Evolutionary conservation across 192 early-diverging fungal species (phyloP).

Genomic region (Jimgerdemannia flammicorona): DNA sequence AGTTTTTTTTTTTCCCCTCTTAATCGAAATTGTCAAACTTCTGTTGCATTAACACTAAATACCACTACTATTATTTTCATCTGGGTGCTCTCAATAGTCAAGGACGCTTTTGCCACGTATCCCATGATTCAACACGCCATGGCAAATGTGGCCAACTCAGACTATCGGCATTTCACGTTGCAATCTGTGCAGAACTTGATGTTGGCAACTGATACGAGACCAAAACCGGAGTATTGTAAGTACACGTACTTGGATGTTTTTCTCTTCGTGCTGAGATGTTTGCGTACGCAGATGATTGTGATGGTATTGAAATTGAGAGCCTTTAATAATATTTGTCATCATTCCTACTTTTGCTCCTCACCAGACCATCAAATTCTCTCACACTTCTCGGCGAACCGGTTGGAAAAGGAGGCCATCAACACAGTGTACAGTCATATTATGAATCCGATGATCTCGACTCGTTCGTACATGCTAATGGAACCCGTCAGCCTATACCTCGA

Average conservation of each 20-base stretch:
- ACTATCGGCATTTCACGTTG: slow-evolving; percentile 44
- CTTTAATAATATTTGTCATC: too few species aligned
- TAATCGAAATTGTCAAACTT: background rate
- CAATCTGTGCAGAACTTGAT: slow-evolving; percentile 56
- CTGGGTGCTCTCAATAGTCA: slow-evolving; percentile 34
- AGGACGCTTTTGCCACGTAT: slow-evolving; percentile 62
- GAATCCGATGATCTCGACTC: slow-evolving; percentile 78
- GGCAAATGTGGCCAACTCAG: slow-evolving; percentile 22
- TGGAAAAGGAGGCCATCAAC: slow-evolving; percentile 68
- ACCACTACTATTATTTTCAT: too few species aligned
- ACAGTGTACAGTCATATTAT: slow-evolving; percentile 70
- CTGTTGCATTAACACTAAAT: too few species aligned
- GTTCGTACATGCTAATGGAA: slow-evolving; percentile 74
- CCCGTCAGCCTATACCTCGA: slow-evolving; percentile 67
- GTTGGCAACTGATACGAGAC: slow-evolving; percentile 51
- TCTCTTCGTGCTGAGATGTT: background rate
- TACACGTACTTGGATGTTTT: slow-evolving; percentile 1
- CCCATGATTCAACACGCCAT: slow-evolving; percentile 57
- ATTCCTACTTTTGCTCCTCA: background rate
- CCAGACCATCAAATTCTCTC: slow-evolving; percentile 50
- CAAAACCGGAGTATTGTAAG: slow-evolving; percentile 43
- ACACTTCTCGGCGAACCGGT: slow-evolving; percentile 56
- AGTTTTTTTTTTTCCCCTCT: background rate
- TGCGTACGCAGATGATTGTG: too few species aligned
- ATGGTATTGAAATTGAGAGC: too few species aligned